A percentile compares a stretch with the other conserved stretches of the same genome.
phyloP scores from a whole-genome alignment of 2,329 filamentous ascomycete genomes.

The Clonostachys byssicola region DNA sequence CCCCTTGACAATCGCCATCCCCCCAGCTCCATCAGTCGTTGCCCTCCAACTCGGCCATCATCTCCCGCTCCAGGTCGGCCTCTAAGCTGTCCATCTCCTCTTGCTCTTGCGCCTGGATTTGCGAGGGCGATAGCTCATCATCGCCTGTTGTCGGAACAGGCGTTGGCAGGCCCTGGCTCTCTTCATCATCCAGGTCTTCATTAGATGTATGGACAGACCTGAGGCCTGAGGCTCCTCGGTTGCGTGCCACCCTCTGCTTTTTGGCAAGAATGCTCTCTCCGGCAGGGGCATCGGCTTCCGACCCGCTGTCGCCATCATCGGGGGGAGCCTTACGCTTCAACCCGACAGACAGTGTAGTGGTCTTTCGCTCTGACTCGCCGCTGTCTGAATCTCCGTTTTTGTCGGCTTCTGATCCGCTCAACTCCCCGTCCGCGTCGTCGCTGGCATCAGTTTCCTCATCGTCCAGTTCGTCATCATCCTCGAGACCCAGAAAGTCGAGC shows the following conservation, averaged over 20 bases:
- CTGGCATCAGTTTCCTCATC: constrained; percentile 7
- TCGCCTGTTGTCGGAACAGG: constrained; percentile 26
- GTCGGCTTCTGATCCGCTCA: constrained; percentile 7
- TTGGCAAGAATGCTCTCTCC: constrained; percentile 40
- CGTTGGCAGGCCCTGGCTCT: constrained; percentile 31
- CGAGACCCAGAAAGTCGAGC: constrained; percentile 64
- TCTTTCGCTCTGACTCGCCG: constrained; percentile 13
- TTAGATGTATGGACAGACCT: constrained; percentile 38
- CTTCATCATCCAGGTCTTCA: constrained; percentile 20
- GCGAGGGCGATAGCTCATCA: constrained; percentile 7
- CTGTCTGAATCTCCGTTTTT: constrained; percentile 16
- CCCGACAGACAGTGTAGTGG: constrained; percentile 9
- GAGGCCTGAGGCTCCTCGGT: constrained; percentile 38
- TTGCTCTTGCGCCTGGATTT: not conserved
- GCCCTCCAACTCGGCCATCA: not conserved
- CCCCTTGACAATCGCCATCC: too few species aligned
- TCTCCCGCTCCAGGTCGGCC: not conserved
- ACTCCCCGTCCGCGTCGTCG: constrained; percentile 7
- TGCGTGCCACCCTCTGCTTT: constrained; percentile 43
- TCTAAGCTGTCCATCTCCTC: not conserved
- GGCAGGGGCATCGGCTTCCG: constrained; percentile 8
- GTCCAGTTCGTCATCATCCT: constrained; percentile 40
- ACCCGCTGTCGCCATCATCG: constrained; percentile 15
- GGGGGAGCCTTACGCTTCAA: constrained; percentile 22
- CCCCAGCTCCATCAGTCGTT: too few species aligned